Percentiles rank a stretch among this genome's conserved stretches.
Conservation (phyloP, 2,329 filamentous ascomycete species). For the Emergomyces pasteurianus region DNA sequence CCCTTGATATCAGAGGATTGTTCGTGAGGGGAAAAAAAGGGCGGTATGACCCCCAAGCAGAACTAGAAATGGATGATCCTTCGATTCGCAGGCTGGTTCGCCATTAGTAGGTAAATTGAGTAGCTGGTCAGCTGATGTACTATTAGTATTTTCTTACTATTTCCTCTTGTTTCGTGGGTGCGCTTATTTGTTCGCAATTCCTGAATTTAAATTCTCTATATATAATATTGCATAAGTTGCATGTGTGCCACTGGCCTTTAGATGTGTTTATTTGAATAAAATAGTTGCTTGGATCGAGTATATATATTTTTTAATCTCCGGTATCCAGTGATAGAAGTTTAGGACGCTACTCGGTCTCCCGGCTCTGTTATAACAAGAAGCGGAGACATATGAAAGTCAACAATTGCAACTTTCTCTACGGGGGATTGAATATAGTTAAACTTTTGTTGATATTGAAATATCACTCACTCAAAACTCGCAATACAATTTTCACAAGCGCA, state of each 20-base stretch:
- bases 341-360: no score
- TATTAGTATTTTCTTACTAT: no score
- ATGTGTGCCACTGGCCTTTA: neutral
- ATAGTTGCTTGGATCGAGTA: neutral
- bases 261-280: neutral
- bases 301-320: no score
- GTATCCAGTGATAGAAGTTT: no score
- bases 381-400: neutral
- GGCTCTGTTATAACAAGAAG: neutral
- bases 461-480: neutral
- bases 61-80: neutral
- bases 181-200: neutral
- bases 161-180: neutral
- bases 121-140: no score
- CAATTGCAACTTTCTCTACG: neutral
- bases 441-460: neutral
- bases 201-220: no score
- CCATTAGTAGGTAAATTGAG: neutral
- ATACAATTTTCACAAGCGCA: neutral
- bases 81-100: neutral
- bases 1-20: slow-evolving; percentile 6
- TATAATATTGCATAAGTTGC: no score
- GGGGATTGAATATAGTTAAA: neutral
- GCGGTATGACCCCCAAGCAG: neutral
- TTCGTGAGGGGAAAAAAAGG: neutral